Evolutionary conservation across 1,139 yeast species (phyloP), one percentile per base, ranked within the genome.

Genomic region (Starmera stellimalicola): DNA sequence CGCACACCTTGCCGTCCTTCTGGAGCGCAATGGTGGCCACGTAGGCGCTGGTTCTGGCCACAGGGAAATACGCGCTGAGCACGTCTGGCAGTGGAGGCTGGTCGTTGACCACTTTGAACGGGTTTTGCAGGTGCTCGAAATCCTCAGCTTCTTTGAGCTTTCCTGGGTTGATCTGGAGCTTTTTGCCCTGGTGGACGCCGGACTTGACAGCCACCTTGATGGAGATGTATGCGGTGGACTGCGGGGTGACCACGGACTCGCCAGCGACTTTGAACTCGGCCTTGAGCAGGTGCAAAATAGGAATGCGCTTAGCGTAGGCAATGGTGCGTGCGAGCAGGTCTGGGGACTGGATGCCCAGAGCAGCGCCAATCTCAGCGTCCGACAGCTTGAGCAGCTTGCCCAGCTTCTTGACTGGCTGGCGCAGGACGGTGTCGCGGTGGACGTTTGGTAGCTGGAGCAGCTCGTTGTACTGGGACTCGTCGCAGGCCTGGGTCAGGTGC

Each of bases 261-360:
- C 97, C 98, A 4, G 95, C 94, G 29, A 88, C 95, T 42, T 73
- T 70, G 58, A 88, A 85, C 37, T 71, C 74, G 30, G 94, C 78
- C 34, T 73, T 74, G 29, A 87, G 45, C 16, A 88, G 63, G 47
- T 82, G 76, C 37, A 91, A 60, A 30, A 66, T 61, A 28, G 97
- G 96, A 28, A 85, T 73, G 33, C 67, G 63, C 6, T 68, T 53
- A 3, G 93, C 95, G 36, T 78, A 69, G 10, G 64, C 58, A 33
- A 80, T 54, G 3, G 85, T 70, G 24, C 65, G 63, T 17, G 64
- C 52, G 34, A 76, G 56, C 45, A 68, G 56, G 2, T 48, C 45
- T 20, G 63, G 61, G 40, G 75, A 75, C 16, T 51, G 47, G 32
- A 78, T 65, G 25, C 84, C 84, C 48, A 80, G 63, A 16, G 65